These are phyloP conservation scores for Ananas comosus DNA, from an alignment of 176 grass and related monocot genomes.

Conservation along the genomic window DNA sequence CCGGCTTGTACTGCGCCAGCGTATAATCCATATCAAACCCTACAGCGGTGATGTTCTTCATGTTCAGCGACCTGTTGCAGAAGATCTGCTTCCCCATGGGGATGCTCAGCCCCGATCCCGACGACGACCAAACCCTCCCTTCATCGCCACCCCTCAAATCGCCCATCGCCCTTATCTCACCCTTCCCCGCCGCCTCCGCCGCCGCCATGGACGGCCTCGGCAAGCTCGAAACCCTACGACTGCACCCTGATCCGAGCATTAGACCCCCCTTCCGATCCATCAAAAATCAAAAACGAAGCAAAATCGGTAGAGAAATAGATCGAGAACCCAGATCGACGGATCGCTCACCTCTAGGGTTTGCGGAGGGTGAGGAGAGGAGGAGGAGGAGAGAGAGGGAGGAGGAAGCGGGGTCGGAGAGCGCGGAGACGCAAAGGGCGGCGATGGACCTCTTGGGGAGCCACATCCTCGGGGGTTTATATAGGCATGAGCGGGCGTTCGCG, in stretches of 20 bases:
- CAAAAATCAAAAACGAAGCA: not conserved
- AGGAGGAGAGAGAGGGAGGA: constrained; percentile 29
- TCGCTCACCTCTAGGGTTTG: constrained; percentile 24
- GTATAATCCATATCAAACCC: constrained; percentile 99
- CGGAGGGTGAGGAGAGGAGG: constrained; percentile 9
- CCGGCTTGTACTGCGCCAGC: constrained; percentile 87
- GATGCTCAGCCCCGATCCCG: constrained; percentile 36
- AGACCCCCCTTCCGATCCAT: not conserved
- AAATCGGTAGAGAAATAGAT: not conserved
- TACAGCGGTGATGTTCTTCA: constrained; percentile 92
- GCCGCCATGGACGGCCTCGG: not conserved
- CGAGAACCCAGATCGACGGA: not conserved
- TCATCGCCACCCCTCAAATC: not conserved
- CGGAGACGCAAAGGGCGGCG: constrained; percentile 26
- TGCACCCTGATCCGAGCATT: constrained; percentile 17
- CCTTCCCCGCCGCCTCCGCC: not conserved
- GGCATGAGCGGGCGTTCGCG: constrained; percentile 11
- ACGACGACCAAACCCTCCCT: constrained; percentile 21
- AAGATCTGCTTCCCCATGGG: constrained; percentile 84
- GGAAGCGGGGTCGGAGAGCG: constrained; percentile 26
- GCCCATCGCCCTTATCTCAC: not conserved
- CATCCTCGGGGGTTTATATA: constrained; percentile 48
- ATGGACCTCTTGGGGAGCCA: constrained; percentile 46
- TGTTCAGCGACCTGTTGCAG: constrained; percentile 94
- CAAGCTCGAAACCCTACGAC: not conserved